Evolutionary conservation across 352 stramenopile species (phyloP).

Genomic region (Aphanomyces invadans): DNA sequence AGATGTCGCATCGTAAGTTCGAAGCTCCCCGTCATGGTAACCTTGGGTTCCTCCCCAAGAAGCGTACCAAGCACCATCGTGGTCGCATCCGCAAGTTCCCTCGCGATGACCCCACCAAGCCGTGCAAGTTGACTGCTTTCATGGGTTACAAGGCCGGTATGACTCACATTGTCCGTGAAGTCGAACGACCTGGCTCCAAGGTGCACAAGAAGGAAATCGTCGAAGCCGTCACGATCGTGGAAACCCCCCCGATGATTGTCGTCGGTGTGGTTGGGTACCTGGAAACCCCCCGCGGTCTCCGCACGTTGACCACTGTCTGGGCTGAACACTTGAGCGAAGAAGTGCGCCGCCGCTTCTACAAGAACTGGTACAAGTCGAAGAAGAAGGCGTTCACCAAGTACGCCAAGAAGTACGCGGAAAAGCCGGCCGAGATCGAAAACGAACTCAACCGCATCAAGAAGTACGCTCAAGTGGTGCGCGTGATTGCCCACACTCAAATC

Average conservation of each 20-base stretch:
- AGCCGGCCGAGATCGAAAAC: slow-evolving; percentile 88
- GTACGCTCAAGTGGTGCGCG: slow-evolving; percentile 98
- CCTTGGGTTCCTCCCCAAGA: slow-evolving; percentile 99
- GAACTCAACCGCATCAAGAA: slow-evolving; percentile 99
- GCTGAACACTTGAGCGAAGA: slow-evolving; percentile 99
- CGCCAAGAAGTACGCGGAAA: slow-evolving; percentile 98
- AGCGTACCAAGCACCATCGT: slow-evolving; percentile 99
- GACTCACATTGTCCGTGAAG: slow-evolving; percentile 99
- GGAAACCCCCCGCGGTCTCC: slow-evolving; percentile 97
- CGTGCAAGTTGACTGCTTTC: slow-evolving; percentile 98
- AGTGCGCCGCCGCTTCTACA: slow-evolving; percentile 99
- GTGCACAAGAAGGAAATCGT: slow-evolving; percentile 99
- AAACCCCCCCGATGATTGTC: slow-evolving; percentile 99
- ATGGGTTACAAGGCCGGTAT: slow-evolving; percentile 99
- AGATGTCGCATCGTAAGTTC: slow-evolving; percentile 98
- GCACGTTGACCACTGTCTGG: slow-evolving; percentile 99
- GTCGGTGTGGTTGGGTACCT: slow-evolving; percentile 99
- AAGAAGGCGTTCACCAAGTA: slow-evolving; percentile 99
- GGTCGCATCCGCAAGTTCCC: slow-evolving; percentile 99
- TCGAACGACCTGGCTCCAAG: slow-evolving; percentile 98
- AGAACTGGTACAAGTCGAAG: slow-evolving; percentile 99
- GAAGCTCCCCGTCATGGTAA: slow-evolving; percentile 95
- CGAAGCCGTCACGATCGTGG: slow-evolving; percentile 98
- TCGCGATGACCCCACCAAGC: slow-evolving; percentile 94
- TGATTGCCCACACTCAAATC: slow-evolving; percentile 99